These are phyloP conservation scores for Populus hybrid DNA, from an alignment of 441 rosid genomes.

Conservation along the genomic window DNA sequence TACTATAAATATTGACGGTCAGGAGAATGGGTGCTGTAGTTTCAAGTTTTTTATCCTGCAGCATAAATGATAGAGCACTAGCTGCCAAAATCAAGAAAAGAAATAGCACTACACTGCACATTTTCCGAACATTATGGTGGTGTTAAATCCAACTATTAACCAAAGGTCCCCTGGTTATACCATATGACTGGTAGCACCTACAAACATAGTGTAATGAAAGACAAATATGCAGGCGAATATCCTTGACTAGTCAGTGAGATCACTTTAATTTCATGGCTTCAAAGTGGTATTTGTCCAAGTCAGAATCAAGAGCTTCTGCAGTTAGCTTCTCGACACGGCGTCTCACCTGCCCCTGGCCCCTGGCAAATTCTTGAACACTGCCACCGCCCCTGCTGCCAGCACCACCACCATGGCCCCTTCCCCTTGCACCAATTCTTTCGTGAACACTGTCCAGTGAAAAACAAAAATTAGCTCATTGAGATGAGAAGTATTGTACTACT, in stretches of 20 bases:
- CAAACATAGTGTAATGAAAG: neutral
- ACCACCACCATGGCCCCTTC: conserved; percentile 35
- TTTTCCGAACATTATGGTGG: neutral
- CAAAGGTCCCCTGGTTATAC: neutral
- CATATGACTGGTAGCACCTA: neutral
- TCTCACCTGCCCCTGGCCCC: conserved; percentile 51
- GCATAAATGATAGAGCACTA: neutral
- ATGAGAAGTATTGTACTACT: neutral
- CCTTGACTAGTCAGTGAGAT: conserved; percentile 8
- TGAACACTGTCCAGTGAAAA: conserved; percentile 18
- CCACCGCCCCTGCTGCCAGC: conserved; percentile 33
- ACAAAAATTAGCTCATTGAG: neutral
- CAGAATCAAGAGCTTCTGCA: conserved; percentile 82
- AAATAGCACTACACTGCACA: neutral
- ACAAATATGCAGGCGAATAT: neutral
- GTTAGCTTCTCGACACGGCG: conserved; percentile 55
- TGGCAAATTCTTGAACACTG: conserved; percentile 35
- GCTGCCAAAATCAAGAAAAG: neutral
- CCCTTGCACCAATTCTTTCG: conserved; percentile 24
- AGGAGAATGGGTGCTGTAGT: neutral
- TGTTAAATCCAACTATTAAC: neutral
- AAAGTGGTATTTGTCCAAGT: conserved; percentile 64
- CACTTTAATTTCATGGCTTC: conserved; percentile 59
- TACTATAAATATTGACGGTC: neutral
- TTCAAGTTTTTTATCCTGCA: neutral